Evolutionary conservation across 1,284 basidiomycete genomes (phyloP).

Genomic region (Malassezia equina): DNA sequence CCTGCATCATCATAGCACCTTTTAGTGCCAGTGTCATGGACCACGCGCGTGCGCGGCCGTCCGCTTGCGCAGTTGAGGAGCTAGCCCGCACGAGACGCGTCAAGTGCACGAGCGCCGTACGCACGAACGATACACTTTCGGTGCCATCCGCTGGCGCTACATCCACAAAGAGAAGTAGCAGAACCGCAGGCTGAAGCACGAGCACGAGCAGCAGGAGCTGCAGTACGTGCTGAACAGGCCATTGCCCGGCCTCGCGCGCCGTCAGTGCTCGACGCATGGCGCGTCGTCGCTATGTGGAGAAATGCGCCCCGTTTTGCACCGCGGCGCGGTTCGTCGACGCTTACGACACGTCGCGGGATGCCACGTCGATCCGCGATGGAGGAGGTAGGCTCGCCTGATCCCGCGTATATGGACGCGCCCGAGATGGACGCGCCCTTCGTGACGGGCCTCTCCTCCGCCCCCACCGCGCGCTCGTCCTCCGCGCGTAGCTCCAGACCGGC

Average conservation of each 20-base stretch:
- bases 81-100: constrained; percentile 9
- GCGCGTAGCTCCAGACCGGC: too few species aligned
- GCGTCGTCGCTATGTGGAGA: too few species aligned
- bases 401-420: background rate
- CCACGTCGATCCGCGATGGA: background rate
- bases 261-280: background rate
- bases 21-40: constrained; percentile 3
- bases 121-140: background rate
- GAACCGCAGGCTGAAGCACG: constrained; percentile 10
- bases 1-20: constrained; percentile 8
- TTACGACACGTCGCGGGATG: background rate
- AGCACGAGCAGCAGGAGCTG: background rate
- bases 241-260: background rate
- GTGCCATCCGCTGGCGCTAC: background rate
- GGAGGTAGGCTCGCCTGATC: background rate
- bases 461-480: too few species aligned
- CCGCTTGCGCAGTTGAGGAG: background rate
- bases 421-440: constrained; percentile 1
- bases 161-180: constrained; percentile 10
- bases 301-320: background rate
- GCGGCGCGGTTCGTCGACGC: background rate
- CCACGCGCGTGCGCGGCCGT: background rate
- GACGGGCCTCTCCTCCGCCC: background rate
- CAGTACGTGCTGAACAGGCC: constrained; percentile 5
- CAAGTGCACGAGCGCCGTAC: background rate